Evolutionary conservation across 805 yeast species (phyloP), one percentile per base, ranked within the genome.

Genomic region (Myxozyma vanderwaltii): DNA sequence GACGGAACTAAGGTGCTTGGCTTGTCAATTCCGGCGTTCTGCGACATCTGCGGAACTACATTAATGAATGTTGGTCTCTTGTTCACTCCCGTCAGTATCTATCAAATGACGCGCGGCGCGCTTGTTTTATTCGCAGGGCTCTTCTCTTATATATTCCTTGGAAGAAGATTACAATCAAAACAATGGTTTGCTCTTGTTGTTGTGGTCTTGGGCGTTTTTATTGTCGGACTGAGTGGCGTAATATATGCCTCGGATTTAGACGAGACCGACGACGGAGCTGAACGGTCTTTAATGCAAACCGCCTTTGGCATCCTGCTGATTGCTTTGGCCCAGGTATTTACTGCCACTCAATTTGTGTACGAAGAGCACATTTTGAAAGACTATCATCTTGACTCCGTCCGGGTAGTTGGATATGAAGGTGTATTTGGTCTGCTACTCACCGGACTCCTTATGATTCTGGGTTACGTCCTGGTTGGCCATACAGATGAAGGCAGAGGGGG

Each of bases 81-180:
- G 24, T 84, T 83, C 71, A 84, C 85, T 0, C 92, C 94, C 0
- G 94, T 88, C 7, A 86, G 91, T 0, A 80, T 88, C 51, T 88
- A 87, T 71, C 95, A 88, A 71, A 88, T 88, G 95, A 84, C 87
- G n/a, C 76, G 95, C 64, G 94, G 95, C 1, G 82, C 90, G 0
- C 75, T 87, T 43, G 88, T 88, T 44, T 73, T 88, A 43, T 87
- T 86, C 73, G 95, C 88, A 24, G 95, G 91, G 0, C 71, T 84
- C 15, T 79, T 87, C 68, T 84, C 89, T 23, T 85, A 85, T 39
- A 27, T 85, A 0, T 86, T 87, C 68, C 78, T 88, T 63, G 75
- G 79, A 48, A 78, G 82, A 43, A 72, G 70, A 19, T 82, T 88
- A 49, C 76, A 84, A 8, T 78, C 81, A 59, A 69, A 82, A 24